These are phyloP conservation scores for Pueraria montana DNA, from an alignment of 306 rosid genomes.

Conservation along the genomic window DNA sequence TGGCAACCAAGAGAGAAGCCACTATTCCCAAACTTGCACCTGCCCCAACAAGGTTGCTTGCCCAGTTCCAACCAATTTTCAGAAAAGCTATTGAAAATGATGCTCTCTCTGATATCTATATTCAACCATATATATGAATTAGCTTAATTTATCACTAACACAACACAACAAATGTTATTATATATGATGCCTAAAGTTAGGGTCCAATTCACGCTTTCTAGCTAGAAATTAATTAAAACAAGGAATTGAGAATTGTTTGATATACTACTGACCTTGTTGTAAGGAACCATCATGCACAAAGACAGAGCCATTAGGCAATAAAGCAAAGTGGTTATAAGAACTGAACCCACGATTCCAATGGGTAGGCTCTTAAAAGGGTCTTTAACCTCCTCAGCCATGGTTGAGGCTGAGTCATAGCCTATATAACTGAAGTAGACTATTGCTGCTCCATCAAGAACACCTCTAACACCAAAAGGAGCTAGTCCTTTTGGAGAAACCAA, in stretches of 20 bases:
- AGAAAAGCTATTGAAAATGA: slow-evolving; percentile 79
- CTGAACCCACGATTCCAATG: slow-evolving; percentile 90
- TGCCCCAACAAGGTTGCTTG: slow-evolving; percentile 83
- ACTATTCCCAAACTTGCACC: slow-evolving; percentile 79
- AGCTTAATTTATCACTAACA: slow-evolving; percentile 37
- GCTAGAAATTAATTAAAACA: background rate
- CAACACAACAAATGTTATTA: background rate
- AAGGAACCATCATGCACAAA: slow-evolving; percentile 85
- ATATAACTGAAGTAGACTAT: slow-evolving; percentile 89
- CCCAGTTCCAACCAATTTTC: slow-evolving; percentile 88
- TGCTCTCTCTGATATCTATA: slow-evolving; percentile 69
- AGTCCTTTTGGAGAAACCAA: slow-evolving; percentile 77
- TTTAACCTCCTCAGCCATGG: slow-evolving; percentile 93
- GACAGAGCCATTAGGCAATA: slow-evolving; percentile 93
- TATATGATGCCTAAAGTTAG: background rate
- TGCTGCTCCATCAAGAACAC: slow-evolving; percentile 93
- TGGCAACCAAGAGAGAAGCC: slow-evolving; percentile 91
- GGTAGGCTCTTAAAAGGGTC: slow-evolving; percentile 82
- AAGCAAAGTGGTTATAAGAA: slow-evolving; percentile 78
- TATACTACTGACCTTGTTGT: slow-evolving; percentile 62
- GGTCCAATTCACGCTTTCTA: slow-evolving; percentile 33
- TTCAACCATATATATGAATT: slow-evolving; percentile 4
- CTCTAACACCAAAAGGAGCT: slow-evolving; percentile 77
- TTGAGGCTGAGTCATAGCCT: slow-evolving; percentile 96
- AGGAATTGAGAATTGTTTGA: background rate